Base-by-base conservation (phyloP, 1,284 basidiomycete species). In the Athelia sp. region DNA sequence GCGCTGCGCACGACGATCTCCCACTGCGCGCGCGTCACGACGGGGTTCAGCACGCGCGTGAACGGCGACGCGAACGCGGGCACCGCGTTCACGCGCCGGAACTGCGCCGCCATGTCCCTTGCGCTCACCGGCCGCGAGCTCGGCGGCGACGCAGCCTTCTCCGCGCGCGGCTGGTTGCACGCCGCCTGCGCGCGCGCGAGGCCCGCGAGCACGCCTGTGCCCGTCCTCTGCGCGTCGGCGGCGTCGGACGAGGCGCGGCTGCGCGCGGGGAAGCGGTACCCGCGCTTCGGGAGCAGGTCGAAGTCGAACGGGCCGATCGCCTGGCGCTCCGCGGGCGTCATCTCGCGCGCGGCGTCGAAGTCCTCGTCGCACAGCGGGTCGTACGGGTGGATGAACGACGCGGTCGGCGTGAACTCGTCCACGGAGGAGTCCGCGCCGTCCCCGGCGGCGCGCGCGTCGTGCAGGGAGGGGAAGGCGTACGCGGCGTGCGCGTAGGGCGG, bases 1-100 rank as follows among this genome's bases (percentile, higher is more conserved):
- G 61, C 69, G 29, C 75, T 74, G 26, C 75, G 58, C 42, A 79
- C 62, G 17, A 80, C 74, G 21, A 81, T 74, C 66, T 90, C 87
- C 88, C 87, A 90, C 58, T 90, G 88, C 3, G 81, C 85, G 13
- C 88, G 74, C 47, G 79, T 74, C 45, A 90, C 78, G 48, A 84
- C 71, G n/a, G 84, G 82, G 53, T 76, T 85, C 44, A 85, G 71
- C 23, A 90, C 72, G 38, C 72, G 74, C 42, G 87, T 89, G 47
- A 90, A 66, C 23, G 86, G 84, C 21, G 75, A 68, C 17, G 79
- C 75, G 54, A 90, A 89, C 50, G 83, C 81, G 2, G 86, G 86
- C 6, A 87, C 85, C 21, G 74, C 68, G 47, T 73, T 73, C 51
- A 83, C 72, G 52, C 71, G 63, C 52, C 72, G 68, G 57, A 76